Conservation (phyloP, 345 rosid species). For the Heritiera fomes region DNA sequence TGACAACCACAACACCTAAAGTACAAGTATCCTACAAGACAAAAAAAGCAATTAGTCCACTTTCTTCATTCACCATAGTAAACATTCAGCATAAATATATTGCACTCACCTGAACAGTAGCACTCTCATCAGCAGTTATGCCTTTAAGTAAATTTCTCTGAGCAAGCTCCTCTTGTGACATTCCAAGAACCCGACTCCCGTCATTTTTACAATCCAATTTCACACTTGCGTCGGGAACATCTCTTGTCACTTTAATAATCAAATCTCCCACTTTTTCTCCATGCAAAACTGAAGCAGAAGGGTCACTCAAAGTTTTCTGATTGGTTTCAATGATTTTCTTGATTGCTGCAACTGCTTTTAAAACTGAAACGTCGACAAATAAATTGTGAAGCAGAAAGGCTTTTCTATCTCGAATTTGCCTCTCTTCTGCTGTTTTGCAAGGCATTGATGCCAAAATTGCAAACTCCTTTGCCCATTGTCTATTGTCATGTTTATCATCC, state of each 20-base stretch:
- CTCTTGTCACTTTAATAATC: slow-evolving; percentile 64
- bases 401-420: slow-evolving; percentile 86
- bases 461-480: slow-evolving; percentile 85
- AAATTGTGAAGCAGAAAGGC: slow-evolving; percentile 86
- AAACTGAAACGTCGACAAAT: slow-evolving; percentile 85
- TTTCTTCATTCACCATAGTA: slow-evolving; percentile 22
- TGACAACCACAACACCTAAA: slow-evolving; percentile 80
- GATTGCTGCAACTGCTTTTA: slow-evolving; percentile 68
- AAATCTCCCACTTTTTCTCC: slow-evolving; percentile 82
- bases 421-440: slow-evolving; percentile 92
- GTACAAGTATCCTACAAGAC: slow-evolving; percentile 79
- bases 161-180: slow-evolving; percentile 64
- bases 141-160: slow-evolving; percentile 86
- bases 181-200: slow-evolving; percentile 59
- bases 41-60: slow-evolving; percentile 36
- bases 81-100: slow-evolving; percentile 26
- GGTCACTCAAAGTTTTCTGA: slow-evolving; percentile 35
- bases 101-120: slow-evolving; percentile 79
- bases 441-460: slow-evolving; percentile 91
- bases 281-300: slow-evolving; percentile 34
- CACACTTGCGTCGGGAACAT: slow-evolving; percentile 64
- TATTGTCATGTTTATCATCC: slow-evolving; percentile 59
- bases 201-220: slow-evolving; percentile 71
- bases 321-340: slow-evolving; percentile 43
- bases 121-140: slow-evolving; percentile 95